Evolutionary conservation across 2,329 filamentous ascomycete species (phyloP).

Genomic region (Thermoascus crustaceus): DNA sequence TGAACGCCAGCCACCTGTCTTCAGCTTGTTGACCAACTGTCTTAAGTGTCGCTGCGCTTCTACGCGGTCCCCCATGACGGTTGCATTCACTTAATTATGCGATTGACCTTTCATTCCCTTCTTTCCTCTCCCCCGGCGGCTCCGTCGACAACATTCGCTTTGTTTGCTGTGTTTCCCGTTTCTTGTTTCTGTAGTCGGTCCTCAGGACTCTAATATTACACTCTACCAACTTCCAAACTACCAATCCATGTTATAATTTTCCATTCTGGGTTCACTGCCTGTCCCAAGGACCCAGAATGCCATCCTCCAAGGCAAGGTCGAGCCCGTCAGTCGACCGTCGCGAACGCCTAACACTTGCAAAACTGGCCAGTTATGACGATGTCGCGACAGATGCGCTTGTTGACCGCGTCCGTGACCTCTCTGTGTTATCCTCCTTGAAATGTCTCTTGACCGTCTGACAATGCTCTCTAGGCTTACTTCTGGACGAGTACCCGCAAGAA

Average conservation of each 20-base stretch:
- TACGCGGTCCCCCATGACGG: conserved; percentile 1
- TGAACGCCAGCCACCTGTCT: conserved; percentile 1
- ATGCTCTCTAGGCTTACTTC: conserved; percentile 65
- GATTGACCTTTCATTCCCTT: not conserved
- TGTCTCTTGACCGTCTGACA: conserved; percentile 5
- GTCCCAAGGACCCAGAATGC: conserved; percentile 19
- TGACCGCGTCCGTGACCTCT: conserved; percentile 65
- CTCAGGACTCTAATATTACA: conserved; percentile 1
- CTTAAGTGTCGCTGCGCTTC: no score
- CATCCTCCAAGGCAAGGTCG: conserved; percentile 27
- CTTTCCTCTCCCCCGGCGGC: not conserved
- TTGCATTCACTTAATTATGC: conserved; percentile 1
- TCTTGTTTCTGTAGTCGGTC: not conserved
- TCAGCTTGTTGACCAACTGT: no score
- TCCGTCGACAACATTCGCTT: not conserved
- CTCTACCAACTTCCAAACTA: conserved; percentile 7
- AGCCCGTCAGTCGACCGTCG: conserved; percentile 36
- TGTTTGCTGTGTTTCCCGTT: not conserved
- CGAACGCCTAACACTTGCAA: conserved; percentile 72
- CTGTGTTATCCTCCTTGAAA: conserved; percentile 4
- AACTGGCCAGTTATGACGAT: conserved; percentile 90
- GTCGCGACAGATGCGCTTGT: conserved; percentile 90
- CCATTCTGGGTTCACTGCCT: conserved; percentile 1
- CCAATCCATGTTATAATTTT: conserved; percentile 3
- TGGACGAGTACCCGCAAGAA: conserved; percentile 97